These are phyloP conservation scores for Pseudodiploospora longispora DNA, from an alignment of 2,329 filamentous ascomycete genomes.

Conservation along the genomic window DNA sequence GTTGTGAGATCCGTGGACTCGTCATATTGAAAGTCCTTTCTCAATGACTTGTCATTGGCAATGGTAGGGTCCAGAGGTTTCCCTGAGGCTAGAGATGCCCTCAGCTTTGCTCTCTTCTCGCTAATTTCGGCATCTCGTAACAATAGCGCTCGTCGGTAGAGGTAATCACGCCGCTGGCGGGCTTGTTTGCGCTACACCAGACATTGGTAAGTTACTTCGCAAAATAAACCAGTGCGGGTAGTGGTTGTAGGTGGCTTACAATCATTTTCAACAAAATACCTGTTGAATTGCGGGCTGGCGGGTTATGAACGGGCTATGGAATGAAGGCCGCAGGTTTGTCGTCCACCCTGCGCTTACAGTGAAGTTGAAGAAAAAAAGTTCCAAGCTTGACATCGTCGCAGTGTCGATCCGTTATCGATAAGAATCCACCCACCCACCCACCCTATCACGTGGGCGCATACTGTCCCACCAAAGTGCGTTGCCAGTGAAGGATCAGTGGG, in stretches of 20 bases:
- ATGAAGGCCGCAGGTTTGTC: no score
- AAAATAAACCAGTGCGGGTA: neutral
- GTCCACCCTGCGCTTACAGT: no score
- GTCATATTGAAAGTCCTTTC: conserved; percentile 89
- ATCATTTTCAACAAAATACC: conserved; percentile 4
- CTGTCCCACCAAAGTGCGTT: conserved; percentile 27
- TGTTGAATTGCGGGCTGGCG: neutral
- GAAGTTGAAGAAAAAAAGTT: conserved; percentile 16
- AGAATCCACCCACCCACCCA: conserved; percentile 3
- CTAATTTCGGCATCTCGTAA: conserved; percentile 87
- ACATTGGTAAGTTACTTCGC: neutral
- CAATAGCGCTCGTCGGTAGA: conserved; percentile 82
- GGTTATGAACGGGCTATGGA: neutral
- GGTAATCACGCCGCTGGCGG: conserved; percentile 44
- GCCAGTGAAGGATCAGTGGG: conserved; percentile 3
- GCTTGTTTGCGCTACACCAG: conserved; percentile 31
- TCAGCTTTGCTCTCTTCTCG: conserved; percentile 81
- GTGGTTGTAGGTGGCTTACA: conserved; percentile 8
- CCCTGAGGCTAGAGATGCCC: conserved; percentile 78
- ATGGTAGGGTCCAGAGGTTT: conserved; percentile 76
- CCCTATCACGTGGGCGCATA: conserved; percentile 34
- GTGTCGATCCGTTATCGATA: conserved; percentile 18
- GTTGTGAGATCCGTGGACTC: conserved; percentile 65
- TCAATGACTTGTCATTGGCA: conserved; percentile 75
- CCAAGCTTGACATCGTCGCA: no score